Conservation (phyloP, 1,284 basidiomycete species). For the Boletellus deceptivus region DNA sequence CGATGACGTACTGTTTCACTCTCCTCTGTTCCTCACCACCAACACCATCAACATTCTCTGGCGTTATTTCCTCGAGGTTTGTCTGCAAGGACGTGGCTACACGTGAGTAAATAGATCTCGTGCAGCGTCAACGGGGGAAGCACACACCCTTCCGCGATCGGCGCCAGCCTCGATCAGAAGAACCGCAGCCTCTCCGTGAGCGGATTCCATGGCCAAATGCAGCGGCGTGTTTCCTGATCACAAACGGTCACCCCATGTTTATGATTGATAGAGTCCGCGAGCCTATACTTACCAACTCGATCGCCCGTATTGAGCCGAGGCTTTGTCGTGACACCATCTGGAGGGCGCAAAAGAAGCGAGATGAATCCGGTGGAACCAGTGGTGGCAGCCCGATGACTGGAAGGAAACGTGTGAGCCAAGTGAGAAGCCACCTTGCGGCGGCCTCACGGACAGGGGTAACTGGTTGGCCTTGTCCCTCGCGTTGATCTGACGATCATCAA, state of each 20-base stretch:
- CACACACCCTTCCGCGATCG: conserved; percentile 78
- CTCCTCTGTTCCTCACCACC: conserved; percentile 72
- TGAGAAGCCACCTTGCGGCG: background rate
- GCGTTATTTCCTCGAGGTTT: conserved; percentile 78
- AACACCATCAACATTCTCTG: conserved; percentile 85
- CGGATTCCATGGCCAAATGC: conserved; percentile 95
- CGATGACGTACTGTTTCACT: conserved; percentile 71
- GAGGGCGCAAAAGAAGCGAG: conserved; percentile 73
- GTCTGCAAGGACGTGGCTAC: conserved; percentile 44
- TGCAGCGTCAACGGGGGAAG: background rate
- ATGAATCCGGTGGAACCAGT: conserved; percentile 89
- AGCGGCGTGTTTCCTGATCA: conserved; percentile 85
- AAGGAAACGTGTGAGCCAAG: conserved; percentile 5
- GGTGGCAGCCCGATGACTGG: conserved; percentile 89
- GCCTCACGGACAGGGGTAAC: conserved; percentile 68
- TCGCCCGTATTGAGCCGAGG: conserved; percentile 85
- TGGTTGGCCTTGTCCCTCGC: conserved; percentile 89
- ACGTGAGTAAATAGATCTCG: conserved; percentile 12
- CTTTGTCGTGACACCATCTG: conserved; percentile 65
- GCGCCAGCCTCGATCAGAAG: conserved; percentile 90
- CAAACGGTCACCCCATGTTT: background rate
- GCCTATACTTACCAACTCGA: conserved; percentile 62
- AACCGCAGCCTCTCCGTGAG: conserved; percentile 86
- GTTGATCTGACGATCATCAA: conserved; percentile 67
- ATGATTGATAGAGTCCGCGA: background rate